phyloP scores from a whole-genome alignment of 129 eudicot species.

The Mikania micrantha region DNA sequence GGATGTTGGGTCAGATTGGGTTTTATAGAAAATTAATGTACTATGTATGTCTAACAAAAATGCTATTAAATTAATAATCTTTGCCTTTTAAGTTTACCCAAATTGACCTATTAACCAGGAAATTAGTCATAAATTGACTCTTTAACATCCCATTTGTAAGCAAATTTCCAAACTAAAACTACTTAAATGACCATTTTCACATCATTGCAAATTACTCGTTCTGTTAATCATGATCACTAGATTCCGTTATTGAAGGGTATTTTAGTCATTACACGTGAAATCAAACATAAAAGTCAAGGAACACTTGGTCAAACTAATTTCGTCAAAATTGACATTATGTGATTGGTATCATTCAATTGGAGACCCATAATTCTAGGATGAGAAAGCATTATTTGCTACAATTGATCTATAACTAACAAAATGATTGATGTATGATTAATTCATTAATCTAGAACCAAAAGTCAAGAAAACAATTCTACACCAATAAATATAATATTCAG shows the following conservation, averaged over 20 bases:
- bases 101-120: neutral
- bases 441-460: constrained; percentile 17
- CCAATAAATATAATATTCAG: constrained; percentile 14
- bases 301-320: neutral
- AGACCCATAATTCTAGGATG: neutral
- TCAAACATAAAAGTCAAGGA: neutral
- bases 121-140: neutral
- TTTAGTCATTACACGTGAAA: neutral
- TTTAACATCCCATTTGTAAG: neutral
- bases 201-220: neutral
- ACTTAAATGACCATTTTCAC: neutral
- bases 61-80: neutral
- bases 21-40: neutral
- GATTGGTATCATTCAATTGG: neutral
- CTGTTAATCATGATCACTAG: neutral
- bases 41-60: neutral
- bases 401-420: neutral
- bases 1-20: neutral
- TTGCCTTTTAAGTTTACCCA: neutral
- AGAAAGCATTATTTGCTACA: neutral
- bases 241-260: neutral
- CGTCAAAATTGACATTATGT: neutral
- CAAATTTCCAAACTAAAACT: neutral
- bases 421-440: constrained; percentile 23
- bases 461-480: constrained; percentile 20